phyloP scores from a whole-genome alignment of 2,329 filamentous ascomycete genomes.

The Dactylellina haptotyla region DNA sequence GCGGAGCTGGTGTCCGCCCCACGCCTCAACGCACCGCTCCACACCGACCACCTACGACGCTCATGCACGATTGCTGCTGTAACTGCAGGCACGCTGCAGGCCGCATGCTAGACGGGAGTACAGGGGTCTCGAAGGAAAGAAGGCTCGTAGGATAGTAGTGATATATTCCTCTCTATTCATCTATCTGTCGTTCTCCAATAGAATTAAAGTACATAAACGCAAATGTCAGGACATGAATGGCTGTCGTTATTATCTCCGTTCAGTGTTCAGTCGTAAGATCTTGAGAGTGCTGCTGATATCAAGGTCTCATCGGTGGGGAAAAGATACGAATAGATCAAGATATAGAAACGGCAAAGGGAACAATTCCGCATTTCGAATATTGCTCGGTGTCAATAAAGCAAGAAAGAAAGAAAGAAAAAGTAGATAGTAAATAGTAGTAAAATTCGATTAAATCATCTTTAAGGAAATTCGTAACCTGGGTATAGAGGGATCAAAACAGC shows the following conservation, averaged over 20 bases:
- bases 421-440: not conserved
- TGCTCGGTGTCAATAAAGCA: not conserved
- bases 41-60: not conserved
- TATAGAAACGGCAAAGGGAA: not conserved
- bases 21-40: slow-evolving; percentile 25
- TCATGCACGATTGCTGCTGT: not conserved
- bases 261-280: not conserved
- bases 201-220: slow-evolving; percentile 1
- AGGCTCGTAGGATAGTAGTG: too few species aligned
- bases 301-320: too few species aligned
- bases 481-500: slow-evolving; percentile 22
- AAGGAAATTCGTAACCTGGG: slow-evolving; percentile 51
- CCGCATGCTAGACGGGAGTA: too few species aligned
- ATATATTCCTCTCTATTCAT: not conserved
- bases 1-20: slow-evolving; percentile 12
- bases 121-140: too few species aligned
- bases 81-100: not conserved
- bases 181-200: not conserved
- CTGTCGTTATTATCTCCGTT: too few species aligned
- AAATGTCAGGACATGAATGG: not conserved
- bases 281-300: too few species aligned
- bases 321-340: not conserved
- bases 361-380: not conserved
- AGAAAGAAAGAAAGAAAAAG: not conserved
- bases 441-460: not conserved